A percentile compares a stretch with the other conserved stretches of the same genome.
Conservation (phyloP, 1,284 basidiomycete species). For the Tausonia pullulans region DNA sequence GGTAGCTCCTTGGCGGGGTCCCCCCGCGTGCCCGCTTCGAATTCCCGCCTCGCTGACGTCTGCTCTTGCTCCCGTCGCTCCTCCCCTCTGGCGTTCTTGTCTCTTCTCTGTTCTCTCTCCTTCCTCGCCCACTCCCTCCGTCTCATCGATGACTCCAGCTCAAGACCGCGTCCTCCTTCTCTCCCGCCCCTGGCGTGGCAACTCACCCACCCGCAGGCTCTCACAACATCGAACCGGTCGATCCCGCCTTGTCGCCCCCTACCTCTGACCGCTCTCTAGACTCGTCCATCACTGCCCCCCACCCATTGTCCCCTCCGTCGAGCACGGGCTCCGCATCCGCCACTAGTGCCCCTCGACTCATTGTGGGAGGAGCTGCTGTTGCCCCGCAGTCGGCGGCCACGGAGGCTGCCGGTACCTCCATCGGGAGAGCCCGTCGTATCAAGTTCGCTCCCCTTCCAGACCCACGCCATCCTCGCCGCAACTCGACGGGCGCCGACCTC, state of each 20-base stretch:
- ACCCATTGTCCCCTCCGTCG: neutral
- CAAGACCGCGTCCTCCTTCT: neutral
- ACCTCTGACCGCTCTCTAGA: neutral
- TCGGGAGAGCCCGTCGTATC: neutral
- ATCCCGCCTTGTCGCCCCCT: neutral
- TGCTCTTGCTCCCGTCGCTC: too few relatives aligned
- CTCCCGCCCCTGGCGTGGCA: neutral
- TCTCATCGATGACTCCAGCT: neutral
- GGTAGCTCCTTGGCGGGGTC: too few relatives aligned
- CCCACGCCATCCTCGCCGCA: neutral
- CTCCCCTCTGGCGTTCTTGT: neutral
- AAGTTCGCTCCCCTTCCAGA: slow-evolving; percentile 12
- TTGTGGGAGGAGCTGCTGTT: neutral
- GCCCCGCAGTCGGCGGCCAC: too few relatives aligned
- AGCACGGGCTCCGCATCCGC: too few relatives aligned
- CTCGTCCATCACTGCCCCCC: neutral
- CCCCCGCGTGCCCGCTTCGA: too few relatives aligned
- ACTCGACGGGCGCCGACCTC: slow-evolving; percentile 10
- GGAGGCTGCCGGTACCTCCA: neutral
- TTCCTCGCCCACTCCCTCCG: neutral
- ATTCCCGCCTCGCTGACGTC: too few relatives aligned
- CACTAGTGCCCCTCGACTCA: neutral
- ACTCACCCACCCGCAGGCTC: neutral
- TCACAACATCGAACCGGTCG: neutral
- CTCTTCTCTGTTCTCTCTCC: neutral